These are phyloP conservation scores for Ustilago tritici DNA, from an alignment of 1,284 basidiomycete species.

Conservation along the genomic window DNA sequence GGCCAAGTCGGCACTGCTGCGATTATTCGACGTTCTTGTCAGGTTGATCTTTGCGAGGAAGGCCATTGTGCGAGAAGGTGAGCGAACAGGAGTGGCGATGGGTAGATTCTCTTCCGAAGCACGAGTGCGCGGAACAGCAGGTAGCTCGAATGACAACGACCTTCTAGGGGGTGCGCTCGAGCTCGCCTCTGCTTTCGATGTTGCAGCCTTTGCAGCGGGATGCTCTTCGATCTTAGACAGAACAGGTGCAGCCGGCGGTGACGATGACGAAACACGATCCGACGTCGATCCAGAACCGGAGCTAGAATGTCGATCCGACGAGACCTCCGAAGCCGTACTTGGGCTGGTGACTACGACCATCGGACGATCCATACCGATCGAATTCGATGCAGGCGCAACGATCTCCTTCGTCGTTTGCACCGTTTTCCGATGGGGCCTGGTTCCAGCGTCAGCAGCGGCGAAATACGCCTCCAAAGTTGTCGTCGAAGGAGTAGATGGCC, in stretches of 20 bases:
- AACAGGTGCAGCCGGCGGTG: conserved; percentile 26
- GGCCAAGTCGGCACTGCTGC: conserved; percentile 33
- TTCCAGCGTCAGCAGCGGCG: conserved; percentile 16
- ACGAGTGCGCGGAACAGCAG: conserved; percentile 15
- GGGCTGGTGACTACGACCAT: conserved; percentile 52
- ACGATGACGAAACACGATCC: conserved; percentile 19
- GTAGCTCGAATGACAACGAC: conserved; percentile 39
- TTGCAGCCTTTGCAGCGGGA: conserved; percentile 2
- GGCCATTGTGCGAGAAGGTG: conserved; percentile 27
- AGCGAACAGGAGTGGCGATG: conserved; percentile 13
- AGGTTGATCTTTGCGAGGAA: conserved; percentile 45
- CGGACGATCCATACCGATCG: conserved; percentile 39
- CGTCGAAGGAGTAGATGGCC: conserved; percentile 49
- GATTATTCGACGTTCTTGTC: conserved; percentile 14
- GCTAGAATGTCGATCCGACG: conserved; percentile 40
- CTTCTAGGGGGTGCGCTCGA: conserved; percentile 12
- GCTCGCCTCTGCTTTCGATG: not conserved
- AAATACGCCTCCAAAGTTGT: conserved; percentile 49
- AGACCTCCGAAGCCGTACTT: conserved; percentile 43
- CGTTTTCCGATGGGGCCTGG: conserved; percentile 3
- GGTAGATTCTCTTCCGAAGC: conserved; percentile 18
- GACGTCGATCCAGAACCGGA: conserved; percentile 33
- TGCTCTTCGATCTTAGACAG: conserved; percentile 42
- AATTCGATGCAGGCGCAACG: conserved; percentile 17
- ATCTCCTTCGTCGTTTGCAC: conserved; percentile 43